Evolutionary conservation across 129 eudicot species (phyloP), one percentile per base, ranked within the genome.

Genomic region (Artemisia tridentata): DNA sequence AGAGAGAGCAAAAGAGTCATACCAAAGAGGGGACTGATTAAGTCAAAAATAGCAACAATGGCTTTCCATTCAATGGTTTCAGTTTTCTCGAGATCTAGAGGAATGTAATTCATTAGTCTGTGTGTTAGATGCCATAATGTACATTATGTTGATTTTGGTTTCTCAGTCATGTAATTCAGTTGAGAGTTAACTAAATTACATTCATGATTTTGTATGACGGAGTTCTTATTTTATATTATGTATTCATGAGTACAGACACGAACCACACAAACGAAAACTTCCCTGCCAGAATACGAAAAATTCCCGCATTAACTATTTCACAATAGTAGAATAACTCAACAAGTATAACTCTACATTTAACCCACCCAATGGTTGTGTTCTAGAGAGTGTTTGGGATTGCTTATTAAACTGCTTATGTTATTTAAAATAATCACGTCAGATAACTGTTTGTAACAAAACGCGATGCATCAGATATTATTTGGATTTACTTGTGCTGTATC

Each of bases 1-100:
- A 59, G 67, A 67, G 68, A 58, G 45, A 73, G 80, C 70, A 74
- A 72, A 69, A 58, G 82, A 80, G 80, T 78, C 3, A 16, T 84
- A 58, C 89, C 87, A 2, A 84, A 69, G 76, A 81, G 96, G 63
- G 96, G 96, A 14, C 77, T 81, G 60, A 78, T 86, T 29, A 86
- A 89, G 78, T 77, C 82, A 11, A 77, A 68, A 57, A 84, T 89
- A 18, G 92, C 86, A 69, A 63, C 86, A 15, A 84, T 60, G 38
- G 96, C 90, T 29, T 79, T 81, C 53, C 86, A 77, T 71, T 77
- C 92, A 3, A 64, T 82, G 67, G 74, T 68, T 76, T 75, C 79
- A 14, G 70, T 80, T 65, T 63, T 84, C 56, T 76, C 85, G 1
- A 72, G 74, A 69, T 75, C 80, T 51, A 65, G 78, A 71, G 14